Base-by-base conservation (phyloP, 164 flowering plant species). In the Nymphaea thermarum region DNA sequence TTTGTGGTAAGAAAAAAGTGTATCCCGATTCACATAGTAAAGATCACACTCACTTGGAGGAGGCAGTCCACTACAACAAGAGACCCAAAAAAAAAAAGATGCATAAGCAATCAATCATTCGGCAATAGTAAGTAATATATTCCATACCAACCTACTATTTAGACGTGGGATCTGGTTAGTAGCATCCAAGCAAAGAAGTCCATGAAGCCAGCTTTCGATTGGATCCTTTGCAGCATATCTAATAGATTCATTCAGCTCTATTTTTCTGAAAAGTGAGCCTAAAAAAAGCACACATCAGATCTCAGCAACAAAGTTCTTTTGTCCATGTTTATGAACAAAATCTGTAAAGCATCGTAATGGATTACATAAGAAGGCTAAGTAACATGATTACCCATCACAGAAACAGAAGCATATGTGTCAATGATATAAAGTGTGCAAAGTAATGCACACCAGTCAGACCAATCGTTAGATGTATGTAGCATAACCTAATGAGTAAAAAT, bases 161-260 rank as follows among this genome's bases (percentile, higher is more conserved):
- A 92, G 78, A 69, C 60, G 74, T 43, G 98, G 97, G 65, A 95
- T 70, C 7, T 75, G 78, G 70, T 73, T 90, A 16, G 88, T 67
- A 42, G 77, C 94, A 85, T 92, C 96, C 81, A 95, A 77, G 81
- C 99, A 95, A 45, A 95, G 94, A 44, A 95, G 82, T 68, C 77
- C 78, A 83, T 95, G 68, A 47, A 95, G 99, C 99, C 99, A 95
- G 44, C 90, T 81, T 74, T 92, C 99, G 65, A 95, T 82, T 66
- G 88, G 92, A 82, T 95, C 99, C 57, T 87, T 91, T 71, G 93
- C 76, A 68, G 98, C 90, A 80, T 95, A 95, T 89, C 99, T 81
- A 70, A 95, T 92, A 41, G 99, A 81, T 74, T 92, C 98, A 72
- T 70, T 84, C 74, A 95, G 76, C 69, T 95, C 98, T 47, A 95